These are phyloP conservation scores for Suillus spraguei DNA, from an alignment of 768 basidiomycete genomes.

Conservation along the genomic window DNA sequence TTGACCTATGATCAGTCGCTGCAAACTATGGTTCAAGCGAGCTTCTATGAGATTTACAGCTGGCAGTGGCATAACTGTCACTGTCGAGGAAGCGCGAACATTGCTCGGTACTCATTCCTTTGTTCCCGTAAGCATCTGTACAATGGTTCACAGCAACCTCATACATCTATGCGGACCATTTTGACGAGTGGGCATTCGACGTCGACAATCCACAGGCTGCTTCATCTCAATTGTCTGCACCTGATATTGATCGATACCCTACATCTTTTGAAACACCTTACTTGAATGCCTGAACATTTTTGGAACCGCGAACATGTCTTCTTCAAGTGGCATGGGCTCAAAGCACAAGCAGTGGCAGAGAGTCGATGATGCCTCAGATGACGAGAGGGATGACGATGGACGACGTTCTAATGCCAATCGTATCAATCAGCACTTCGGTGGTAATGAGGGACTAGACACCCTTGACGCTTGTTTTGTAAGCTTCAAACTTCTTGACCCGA, in stretches of 20 bases:
- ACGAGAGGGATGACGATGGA: slow-evolving; percentile 38
- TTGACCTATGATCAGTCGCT: slow-evolving; percentile 7
- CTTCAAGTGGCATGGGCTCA: slow-evolving; percentile 26
- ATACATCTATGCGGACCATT: slow-evolving; percentile 75
- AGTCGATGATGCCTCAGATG: slow-evolving; percentile 49
- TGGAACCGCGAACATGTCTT: slow-evolving; percentile 64
- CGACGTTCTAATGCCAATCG: slow-evolving; percentile 20
- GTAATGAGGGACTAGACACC: slow-evolving; percentile 71
- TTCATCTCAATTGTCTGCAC: slow-evolving; percentile 22
- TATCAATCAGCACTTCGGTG: slow-evolving; percentile 63
- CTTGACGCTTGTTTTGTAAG: slow-evolving; percentile 81
- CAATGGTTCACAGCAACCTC: slow-evolving; percentile 64
- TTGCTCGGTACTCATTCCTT: slow-evolving; percentile 61
- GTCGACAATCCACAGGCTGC: slow-evolving; percentile 38
- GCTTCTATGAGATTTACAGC: slow-evolving; percentile 74
- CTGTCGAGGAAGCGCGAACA: slow-evolving; percentile 84
- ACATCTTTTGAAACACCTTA: slow-evolving; percentile 75
- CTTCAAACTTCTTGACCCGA: slow-evolving; percentile 17
- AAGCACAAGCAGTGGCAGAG: slow-evolving; percentile 53
- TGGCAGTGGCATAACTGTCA: slow-evolving; percentile 66
- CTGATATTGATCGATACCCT: slow-evolving; percentile 20
- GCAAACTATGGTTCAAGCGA: slow-evolving; percentile 45
- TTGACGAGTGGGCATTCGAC: slow-evolving; percentile 76
- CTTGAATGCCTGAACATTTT: slow-evolving; percentile 94
- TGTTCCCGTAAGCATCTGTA: slow-evolving; percentile 12